A percentile compares a stretch with the other conserved stretches of the same genome.
These are phyloP conservation scores for Mycena vulgaris DNA, from an alignment of 768 basidiomycete species.

Conservation along the genomic window DNA sequence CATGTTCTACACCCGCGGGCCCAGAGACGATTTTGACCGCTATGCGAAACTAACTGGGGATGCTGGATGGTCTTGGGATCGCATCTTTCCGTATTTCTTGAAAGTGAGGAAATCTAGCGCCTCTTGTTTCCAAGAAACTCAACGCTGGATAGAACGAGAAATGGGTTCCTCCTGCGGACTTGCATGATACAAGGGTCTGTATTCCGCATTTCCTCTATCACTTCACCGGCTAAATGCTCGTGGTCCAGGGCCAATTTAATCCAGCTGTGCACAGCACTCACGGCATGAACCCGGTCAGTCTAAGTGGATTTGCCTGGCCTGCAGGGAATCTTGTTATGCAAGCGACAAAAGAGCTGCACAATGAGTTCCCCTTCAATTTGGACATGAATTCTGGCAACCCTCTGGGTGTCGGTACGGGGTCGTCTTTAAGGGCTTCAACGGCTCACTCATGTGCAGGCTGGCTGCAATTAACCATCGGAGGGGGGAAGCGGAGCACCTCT, in stretches of 20 bases:
- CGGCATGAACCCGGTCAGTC: conserved; percentile 52
- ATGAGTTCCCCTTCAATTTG: conserved; percentile 53
- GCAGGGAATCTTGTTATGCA: conserved; percentile 54
- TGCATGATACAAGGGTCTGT: conserved; percentile 42
- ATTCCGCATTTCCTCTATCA: neutral
- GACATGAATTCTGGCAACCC: conserved; percentile 54
- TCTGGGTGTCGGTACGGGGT: conserved; percentile 48
- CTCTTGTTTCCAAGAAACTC: neutral
- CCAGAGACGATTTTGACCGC: conserved; percentile 55
- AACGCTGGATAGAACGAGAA: conserved; percentile 51
- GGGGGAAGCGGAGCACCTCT: conserved; percentile 53
- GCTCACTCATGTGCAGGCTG: conserved; percentile 46
- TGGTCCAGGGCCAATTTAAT: conserved; percentile 47
- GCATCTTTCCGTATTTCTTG: conserved; percentile 50
- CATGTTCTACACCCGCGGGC: conserved; percentile 55
- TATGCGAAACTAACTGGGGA: conserved; percentile 52
- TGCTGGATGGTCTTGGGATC: conserved; percentile 55
- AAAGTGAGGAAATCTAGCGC: conserved; percentile 46
- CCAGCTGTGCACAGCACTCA: conserved; percentile 54
- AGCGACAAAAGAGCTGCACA: conserved; percentile 50
- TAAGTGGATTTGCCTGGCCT: conserved; percentile 47
- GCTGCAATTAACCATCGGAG: conserved; percentile 50
- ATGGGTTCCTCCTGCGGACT: conserved; percentile 54
- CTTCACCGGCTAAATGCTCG: neutral
- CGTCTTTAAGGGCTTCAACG: too few relatives aligned